Evolutionary conservation across 305 asterid genomes (phyloP).

Genomic region (Petunia hybrid): DNA sequence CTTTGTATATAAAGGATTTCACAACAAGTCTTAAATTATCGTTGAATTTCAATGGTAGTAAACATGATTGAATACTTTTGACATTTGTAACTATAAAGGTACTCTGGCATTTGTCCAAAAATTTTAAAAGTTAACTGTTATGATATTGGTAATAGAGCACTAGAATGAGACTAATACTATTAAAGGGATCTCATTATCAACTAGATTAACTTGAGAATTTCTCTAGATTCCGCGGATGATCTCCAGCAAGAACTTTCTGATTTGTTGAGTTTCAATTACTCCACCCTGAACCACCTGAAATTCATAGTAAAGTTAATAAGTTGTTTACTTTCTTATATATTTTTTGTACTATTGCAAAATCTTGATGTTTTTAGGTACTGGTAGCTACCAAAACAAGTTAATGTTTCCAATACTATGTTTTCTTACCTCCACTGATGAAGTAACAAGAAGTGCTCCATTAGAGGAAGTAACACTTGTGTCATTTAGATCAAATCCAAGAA

Average conservation of each 20-base stretch:
- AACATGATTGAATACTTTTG: too few relatives aligned
- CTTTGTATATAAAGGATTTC: neutral
- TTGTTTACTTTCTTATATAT: neutral
- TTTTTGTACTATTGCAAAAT: neutral
- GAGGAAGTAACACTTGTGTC: slow-evolving; percentile 68
- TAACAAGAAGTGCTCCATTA: slow-evolving; percentile 70
- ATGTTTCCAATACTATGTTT: neutral
- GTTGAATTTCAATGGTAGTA: too few relatives aligned
- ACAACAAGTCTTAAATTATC: neutral
- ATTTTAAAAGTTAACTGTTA: too few relatives aligned
- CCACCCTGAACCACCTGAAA: slow-evolving; percentile 59
- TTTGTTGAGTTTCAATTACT: slow-evolving; percentile 48
- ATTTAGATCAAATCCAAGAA: slow-evolving; percentile 63
- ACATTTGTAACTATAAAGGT: neutral
- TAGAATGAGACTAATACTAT: too few relatives aligned
- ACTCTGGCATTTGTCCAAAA: slow-evolving; percentile 14
- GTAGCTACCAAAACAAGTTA: neutral
- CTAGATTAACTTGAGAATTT: neutral
- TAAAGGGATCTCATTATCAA: neutral
- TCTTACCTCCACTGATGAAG: slow-evolving; percentile 67
- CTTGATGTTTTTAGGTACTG: neutral
- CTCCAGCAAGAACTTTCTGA: slow-evolving; percentile 56
- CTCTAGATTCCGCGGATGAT: slow-evolving; percentile 50
- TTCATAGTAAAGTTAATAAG: neutral
- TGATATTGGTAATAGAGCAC: too few relatives aligned